Evolutionary conservation across 2,329 filamentous ascomycete genomes (phyloP), one percentile per base, ranked within the genome.

Genomic region (Fusarium verrucosum): DNA sequence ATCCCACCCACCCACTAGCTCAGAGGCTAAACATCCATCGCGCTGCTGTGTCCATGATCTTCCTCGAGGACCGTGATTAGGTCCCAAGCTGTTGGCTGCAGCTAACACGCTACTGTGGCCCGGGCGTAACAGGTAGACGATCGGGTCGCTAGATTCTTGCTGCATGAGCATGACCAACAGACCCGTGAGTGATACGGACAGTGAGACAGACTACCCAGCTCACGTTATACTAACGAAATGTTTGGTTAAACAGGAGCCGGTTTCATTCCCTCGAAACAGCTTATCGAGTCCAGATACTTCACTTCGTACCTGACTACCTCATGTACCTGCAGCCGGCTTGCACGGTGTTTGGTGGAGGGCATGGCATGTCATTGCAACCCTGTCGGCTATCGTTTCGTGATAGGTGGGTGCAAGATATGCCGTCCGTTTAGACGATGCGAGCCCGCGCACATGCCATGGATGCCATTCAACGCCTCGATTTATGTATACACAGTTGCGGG

Each of bases 391-490:
- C 59, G 64, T 62, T 47, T 47, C 51, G 46, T 71, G 69, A 71
- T 71, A 71, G 69, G 69, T 71, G 69, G 69, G 69, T 56, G 69
- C 61, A 65, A 71, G 64, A 71, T 71, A 70, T 71, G 69, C 69
- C 69, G 69, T 71, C 54, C 59, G 53, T 51, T 66, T 46, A 58
- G 36, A 42, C 63, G 62, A 65, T 45, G 51, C n/a, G n/a, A n/a
- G n/a, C n/a, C n/a, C n/a, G n/a, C 30, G 49, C 47, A 66, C 63
- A 63, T 60, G 47, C 62, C 62, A 64, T 58, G n/a, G n/a, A n/a
- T n/a, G n/a, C n/a, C n/a, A n/a, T n/a, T n/a, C 11, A 17, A 42
- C 58, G 52, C 58, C 63, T 67, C 49, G 44, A 64, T 64, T 49
- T 49, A n/a, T n/a, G n/a, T n/a, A n/a, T n/a, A 56, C 17, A 49